A percentile compares a stretch with the other conserved stretches of the same genome.
Conservation (phyloP, 768 basidiomycete genomes). For the Phanerochaete carnosa region DNA sequence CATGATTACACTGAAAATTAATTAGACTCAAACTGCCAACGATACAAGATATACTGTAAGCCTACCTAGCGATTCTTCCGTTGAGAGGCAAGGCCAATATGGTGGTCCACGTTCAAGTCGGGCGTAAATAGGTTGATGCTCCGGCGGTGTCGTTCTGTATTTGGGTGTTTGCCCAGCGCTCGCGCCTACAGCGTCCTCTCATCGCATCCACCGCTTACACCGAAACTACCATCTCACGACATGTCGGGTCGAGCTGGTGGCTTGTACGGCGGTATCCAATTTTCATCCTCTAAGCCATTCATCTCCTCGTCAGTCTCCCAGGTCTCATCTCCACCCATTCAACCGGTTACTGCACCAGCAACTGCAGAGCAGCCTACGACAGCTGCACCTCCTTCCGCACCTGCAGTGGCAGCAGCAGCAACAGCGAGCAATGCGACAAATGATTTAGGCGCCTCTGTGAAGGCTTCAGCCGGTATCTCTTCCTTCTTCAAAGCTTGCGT, state of each 20-base stretch:
- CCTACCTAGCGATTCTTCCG: no score
- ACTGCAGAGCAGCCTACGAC: conserved; percentile 23
- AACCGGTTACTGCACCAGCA: conserved; percentile 5
- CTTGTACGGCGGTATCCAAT: conserved; percentile 84
- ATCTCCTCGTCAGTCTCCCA: conserved; percentile 37
- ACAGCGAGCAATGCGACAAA: conserved; percentile 18
- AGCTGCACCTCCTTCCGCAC: conserved; percentile 14
- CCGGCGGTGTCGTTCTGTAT: no score
- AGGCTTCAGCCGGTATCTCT: conserved; percentile 56
- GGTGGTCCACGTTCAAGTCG: no score
- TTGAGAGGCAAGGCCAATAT: no score
- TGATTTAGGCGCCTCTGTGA: conserved; percentile 36
- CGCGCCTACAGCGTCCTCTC: no score
- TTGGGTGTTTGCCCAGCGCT: no score
- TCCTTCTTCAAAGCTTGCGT: conserved; percentile 42
- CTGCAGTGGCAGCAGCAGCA: conserved; percentile 27
- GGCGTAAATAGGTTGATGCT: no score
- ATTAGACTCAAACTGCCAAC: no score
- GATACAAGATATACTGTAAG: no score
- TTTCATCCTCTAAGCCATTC: conserved; percentile 66
- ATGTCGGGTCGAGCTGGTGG: conserved; percentile 83
- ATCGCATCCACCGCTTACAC: neutral
- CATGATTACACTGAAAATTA: no score
- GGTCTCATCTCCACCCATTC: conserved; percentile 26
- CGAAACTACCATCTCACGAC: neutral